Conservation (phyloP, 306 rosid species). For the Myrica gale region DNA sequence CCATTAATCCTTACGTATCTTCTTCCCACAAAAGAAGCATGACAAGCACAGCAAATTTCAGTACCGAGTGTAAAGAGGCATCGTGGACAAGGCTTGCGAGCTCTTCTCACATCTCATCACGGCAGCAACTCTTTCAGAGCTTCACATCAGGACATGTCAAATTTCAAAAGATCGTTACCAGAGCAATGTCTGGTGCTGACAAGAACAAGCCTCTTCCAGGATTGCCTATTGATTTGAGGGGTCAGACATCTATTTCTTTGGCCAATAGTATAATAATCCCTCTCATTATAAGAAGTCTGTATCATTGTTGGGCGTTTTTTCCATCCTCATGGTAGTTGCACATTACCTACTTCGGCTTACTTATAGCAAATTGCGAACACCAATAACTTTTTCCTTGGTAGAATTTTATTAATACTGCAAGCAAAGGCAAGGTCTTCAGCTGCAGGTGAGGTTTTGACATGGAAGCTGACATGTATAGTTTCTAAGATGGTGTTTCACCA, state of each 20-base stretch:
- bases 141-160: constrained; percentile 38
- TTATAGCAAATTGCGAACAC: background rate
- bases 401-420: too few species aligned
- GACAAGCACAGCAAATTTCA: constrained; percentile 32
- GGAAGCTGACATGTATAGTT: too few species aligned
- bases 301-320: background rate
- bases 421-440: too few species aligned
- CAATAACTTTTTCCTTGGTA: too few species aligned
- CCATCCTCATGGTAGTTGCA: background rate
- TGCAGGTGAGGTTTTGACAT: too few species aligned
- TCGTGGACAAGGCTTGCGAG: constrained; percentile 60
- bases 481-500: too few species aligned
- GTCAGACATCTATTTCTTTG: constrained; percentile 29
- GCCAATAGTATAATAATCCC: background rate
- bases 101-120: constrained; percentile 43
- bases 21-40: constrained; percentile 40
- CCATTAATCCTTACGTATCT: constrained; percentile 44
- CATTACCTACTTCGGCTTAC: background rate
- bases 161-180: constrained; percentile 45
- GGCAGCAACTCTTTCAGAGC: constrained; percentile 38
- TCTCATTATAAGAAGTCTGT: background rate
- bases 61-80: constrained; percentile 36
- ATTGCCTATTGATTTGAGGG: constrained; percentile 81
- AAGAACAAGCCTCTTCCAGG: constrained; percentile 55
- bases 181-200: constrained; percentile 56